Evolutionary conservation across 129 eudicot genomes (phyloP), one percentile per base, ranked within the genome.

Genomic region (Escallonia herrerae): DNA sequence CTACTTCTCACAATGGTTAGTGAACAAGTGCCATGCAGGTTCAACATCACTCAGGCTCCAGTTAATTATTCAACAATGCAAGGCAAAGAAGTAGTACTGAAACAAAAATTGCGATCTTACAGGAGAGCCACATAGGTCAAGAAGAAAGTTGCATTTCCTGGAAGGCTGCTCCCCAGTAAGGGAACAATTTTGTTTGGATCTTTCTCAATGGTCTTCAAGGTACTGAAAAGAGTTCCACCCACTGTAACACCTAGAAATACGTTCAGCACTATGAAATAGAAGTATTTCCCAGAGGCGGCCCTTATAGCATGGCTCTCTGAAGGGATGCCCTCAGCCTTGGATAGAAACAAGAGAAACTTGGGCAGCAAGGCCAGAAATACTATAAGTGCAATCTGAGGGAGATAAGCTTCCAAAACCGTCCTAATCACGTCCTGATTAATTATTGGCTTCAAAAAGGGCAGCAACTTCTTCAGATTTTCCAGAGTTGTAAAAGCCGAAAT

Each of bases 261-360:
- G 69, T 93, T 93, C 46, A 93, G 44, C 54, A 93, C 95, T 0
- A 87, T 63, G 50, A 93, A 93, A 65, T 93, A 93, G 37, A 86
- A 93, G 46, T 89, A 93, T 63, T 93, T 93, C 47, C 99, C 99
- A 0, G 99, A 93, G 11, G 99, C 77, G 43, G 93, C 99, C 76
- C 99, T 86, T 8, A 67, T 67, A 39, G 84, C 95, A 58, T 93
- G 99, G 48, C 99, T 93, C 77, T 54, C 65, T 3, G 95, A 77
- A 37, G 87, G 77, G 45, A 93, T 89, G 15, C 99, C 96, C 70
- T 93, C 99, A 0, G 81, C 83, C 66, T 89, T 80, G 4, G 99
- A 83, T 49, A 93, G 62, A 67, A 85, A 89, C 86, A 89, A 38
- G 15, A 93, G 86, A 53, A 89, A 80, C 54, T 64, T 81, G 1